A percentile compares a stretch with the other conserved stretches of the same genome.
Conservation (phyloP, 1,284 basidiomycete species). For the Sporisorium reilianum region DNA sequence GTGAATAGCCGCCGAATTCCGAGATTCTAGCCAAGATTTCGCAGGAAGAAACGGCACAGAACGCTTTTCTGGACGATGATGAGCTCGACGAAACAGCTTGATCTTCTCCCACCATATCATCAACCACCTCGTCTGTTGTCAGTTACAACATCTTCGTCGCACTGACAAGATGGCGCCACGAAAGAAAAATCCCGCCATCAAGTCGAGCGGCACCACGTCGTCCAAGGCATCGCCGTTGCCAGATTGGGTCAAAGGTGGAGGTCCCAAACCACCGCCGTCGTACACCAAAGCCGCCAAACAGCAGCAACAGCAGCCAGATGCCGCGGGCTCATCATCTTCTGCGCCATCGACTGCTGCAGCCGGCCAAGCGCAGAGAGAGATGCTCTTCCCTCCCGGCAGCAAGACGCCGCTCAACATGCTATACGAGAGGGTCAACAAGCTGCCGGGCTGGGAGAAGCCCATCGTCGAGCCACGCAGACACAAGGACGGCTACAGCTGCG, state of each 20-base stretch:
- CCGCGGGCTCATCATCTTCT: conserved; percentile 9
- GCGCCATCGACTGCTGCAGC: conserved; percentile 1
- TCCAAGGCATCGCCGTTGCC: conserved; percentile 67
- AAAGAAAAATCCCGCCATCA: conserved; percentile 66
- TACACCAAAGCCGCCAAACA: conserved; percentile 53
- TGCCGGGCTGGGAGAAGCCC: conserved; percentile 66
- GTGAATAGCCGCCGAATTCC: neutral
- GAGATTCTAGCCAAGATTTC: neutral
- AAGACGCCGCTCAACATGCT: conserved; percentile 69
- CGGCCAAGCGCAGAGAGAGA: conserved; percentile 27
- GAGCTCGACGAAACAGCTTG: neutral
- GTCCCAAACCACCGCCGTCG: conserved; percentile 56
- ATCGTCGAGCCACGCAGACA: conserved; percentile 58
- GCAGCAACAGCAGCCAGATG: conserved; percentile 26
- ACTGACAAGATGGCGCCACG: conserved; percentile 58
- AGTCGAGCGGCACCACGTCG: conserved; percentile 65
- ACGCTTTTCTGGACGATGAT: neutral
- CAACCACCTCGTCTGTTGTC: neutral
- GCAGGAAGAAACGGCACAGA: neutral
- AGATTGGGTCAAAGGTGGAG: conserved; percentile 68
- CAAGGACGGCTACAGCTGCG: conserved; percentile 57
- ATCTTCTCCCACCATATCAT: neutral
- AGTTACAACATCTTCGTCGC: neutral
- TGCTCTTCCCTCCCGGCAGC: conserved; percentile 67
- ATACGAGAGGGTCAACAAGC: conserved; percentile 66